Conservation (phyloP, 2,329 filamentous ascomycete species). For the Pseudohalonectria lignicola region DNA sequence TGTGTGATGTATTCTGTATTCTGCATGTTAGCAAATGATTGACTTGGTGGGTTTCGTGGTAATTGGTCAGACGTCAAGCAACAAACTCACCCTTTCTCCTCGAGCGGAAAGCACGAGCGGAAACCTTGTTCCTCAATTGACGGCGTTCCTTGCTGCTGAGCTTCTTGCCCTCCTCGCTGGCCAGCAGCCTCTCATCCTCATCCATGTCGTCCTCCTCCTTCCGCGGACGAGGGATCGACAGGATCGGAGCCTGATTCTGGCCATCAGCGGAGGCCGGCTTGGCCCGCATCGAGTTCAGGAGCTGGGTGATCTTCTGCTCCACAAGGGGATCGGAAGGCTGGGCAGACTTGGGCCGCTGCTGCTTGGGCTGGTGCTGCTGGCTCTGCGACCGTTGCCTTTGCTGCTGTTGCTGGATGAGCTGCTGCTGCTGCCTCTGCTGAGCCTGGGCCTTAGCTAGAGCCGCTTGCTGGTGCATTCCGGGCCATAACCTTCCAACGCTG, state of each 20-base stretch:
- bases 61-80: too few species aligned
- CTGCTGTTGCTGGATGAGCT: constrained; percentile 48
- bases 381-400: constrained; percentile 29
- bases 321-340: constrained; percentile 57
- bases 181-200: constrained; percentile 84
- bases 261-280: constrained; percentile 26
- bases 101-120: constrained; percentile 94
- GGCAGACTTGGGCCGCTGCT: constrained; percentile 35
- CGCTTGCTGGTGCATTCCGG: constrained; percentile 87
- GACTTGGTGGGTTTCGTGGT: neutral
- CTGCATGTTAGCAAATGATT: constrained; percentile 32
- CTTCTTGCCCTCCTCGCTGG: constrained; percentile 98
- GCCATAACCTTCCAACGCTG: constrained; percentile 68
- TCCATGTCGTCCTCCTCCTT: constrained; percentile 99
- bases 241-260: neutral
- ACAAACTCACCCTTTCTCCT: constrained; percentile 76
- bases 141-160: constrained; percentile 95
- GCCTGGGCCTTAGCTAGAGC: constrained; percentile 64
- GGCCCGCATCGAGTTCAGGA: constrained; percentile 85
- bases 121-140: constrained; percentile 98
- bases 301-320: constrained; percentile 88
- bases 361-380: constrained; percentile 26
- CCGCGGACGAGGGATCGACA: constrained; percentile 46
- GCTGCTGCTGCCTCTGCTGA: constrained; percentile 57
- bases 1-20: constrained; percentile 88